Evolutionary conservation across 108 stramenopile genomes (phyloP), one percentile per base, ranked within the genome.

Genomic region (Cyclotella baltica): DNA sequence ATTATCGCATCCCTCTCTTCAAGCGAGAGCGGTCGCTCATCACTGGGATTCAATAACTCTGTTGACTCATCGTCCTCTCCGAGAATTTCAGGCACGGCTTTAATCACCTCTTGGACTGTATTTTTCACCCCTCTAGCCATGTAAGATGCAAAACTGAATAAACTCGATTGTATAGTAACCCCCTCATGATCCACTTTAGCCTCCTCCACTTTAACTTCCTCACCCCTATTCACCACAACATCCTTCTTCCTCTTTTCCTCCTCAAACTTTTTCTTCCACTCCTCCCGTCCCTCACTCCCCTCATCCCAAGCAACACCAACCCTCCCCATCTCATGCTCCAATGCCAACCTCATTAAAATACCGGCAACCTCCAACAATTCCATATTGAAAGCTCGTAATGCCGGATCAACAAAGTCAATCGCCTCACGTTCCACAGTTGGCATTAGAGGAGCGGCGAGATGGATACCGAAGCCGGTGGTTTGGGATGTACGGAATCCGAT

Each of bases 401-500:
- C 84, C 36, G 87, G 77, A 72, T 94, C 93, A 34, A 90, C 89
- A 50, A 92, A 75, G 67, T 94, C 93, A 76, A 94, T 88, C 6
- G 90, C 89, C 67, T 94, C 93, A 34, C 93, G 83, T 73, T 94
- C 93, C 4, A 94, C 93, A 19, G 93, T 94, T 0, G 93, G 93
- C 30, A 94, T 65, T 31, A 94, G 85, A 2, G 93, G 93, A n/a
- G 93, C 93, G 6, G 86, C 74, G 4, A 94, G 38, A 62, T 94
- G 93, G 11, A 89, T 88, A 0, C 89, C 89, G 23, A 94, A 58
- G 4, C 93, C 93, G 0, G 93, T 94, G 25, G 90, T 94, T 80
- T 94, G 93, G 15, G 87, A 88, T 18, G 93, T 92, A 19, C 86
- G 80, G 73, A 94, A 94, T 25, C 93, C 93, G 61, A 94, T 94